Base-by-base conservation (phyloP, 2,329 filamentous ascomycete species). In the Fusarium hainanense region DNA sequence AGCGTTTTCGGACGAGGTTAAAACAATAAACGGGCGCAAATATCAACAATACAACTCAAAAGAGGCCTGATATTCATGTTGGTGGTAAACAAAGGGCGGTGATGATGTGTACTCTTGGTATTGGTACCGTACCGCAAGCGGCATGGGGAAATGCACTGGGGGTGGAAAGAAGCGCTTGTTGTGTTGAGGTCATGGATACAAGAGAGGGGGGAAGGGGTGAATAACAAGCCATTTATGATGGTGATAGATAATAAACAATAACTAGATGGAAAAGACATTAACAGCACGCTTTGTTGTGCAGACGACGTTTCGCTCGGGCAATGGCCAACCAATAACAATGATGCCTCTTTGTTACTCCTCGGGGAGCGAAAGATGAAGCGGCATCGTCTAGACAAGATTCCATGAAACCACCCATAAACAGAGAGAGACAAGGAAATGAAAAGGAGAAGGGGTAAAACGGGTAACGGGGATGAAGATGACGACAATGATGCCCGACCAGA, bases 301-400 rank as follows among this genome's bases (percentile, higher is more conserved):
- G 44, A 63, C 37, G 23, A 63, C 42, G 23, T 51, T 27, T 25
- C 40, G 42, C 30, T 67, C 43, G 28, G 28, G 54, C 69, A 37
- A 50, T 63, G 47, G 47, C 49, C 52, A 41, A 43, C 27, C 52
- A 54, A 66, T 58, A 44, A 71, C 40, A 58, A 67, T 63, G 54
- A 71, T 69, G 69, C 21, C 58, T 70, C 65, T 67, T 59, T 41
- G 49, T 70, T 51, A 23, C 37, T 63, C 61, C 66, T 46, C 30
- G 62, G 32, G 69, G 62, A 56, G 47, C 55, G 46, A 55, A 59
- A 54, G 52, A 69, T 58, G 37, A 46, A 70, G 58, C 40, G 27
- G 27, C 66, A 71, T 67, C 58, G 66, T 71, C 66, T 70, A 70
- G 40, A 60, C 58, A 54, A 54, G 58, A 63, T 42, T 42, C 50